Evolutionary conservation across 345 rosid genomes (phyloP).

Genomic region (Lepidium aucheri): DNA sequence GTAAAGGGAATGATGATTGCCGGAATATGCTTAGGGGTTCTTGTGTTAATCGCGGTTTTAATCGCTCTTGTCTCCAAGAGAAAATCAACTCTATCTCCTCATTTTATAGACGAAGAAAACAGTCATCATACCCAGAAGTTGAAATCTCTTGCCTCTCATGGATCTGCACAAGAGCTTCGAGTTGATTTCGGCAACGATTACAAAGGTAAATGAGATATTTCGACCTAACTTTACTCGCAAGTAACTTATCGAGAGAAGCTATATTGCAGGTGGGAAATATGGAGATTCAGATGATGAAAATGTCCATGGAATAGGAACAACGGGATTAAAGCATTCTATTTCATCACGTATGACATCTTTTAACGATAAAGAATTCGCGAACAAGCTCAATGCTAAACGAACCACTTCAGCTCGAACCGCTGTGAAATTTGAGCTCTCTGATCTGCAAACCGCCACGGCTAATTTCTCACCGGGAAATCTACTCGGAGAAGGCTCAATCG

Average conservation of each 20-base stretch:
- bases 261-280: slow-evolving; percentile 39
- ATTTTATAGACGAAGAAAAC: slow-evolving; percentile 65
- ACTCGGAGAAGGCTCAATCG: slow-evolving; percentile 70
- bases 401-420: slow-evolving; percentile 40
- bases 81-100: slow-evolving; percentile 43
- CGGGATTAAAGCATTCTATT: slow-evolving; percentile 37
- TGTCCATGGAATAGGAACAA: slow-evolving; percentile 43
- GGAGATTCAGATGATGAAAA: slow-evolving; percentile 36
- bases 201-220: slow-evolving; percentile 31
- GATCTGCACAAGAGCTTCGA: slow-evolving; percentile 36
- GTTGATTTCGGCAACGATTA: slow-evolving; percentile 29
- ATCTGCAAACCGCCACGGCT: slow-evolving; percentile 58
- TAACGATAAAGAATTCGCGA: slow-evolving; percentile 46
- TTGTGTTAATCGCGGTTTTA: slow-evolving; percentile 35
- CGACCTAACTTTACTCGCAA: not conserved
- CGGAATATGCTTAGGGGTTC: slow-evolving; percentile 39
- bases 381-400: slow-evolving; percentile 47
- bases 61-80: slow-evolving; percentile 38
- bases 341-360: slow-evolving; percentile 39
- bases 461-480: slow-evolving; percentile 58
- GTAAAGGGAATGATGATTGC: slow-evolving; percentile 41
- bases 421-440: slow-evolving; percentile 45
- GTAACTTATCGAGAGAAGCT: not conserved
- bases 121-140: slow-evolving; percentile 27
- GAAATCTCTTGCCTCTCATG: slow-evolving; percentile 25